Evolutionary conservation across 1,139 yeast species (phyloP).

Genomic region (Geotrichum macrosporum): DNA sequence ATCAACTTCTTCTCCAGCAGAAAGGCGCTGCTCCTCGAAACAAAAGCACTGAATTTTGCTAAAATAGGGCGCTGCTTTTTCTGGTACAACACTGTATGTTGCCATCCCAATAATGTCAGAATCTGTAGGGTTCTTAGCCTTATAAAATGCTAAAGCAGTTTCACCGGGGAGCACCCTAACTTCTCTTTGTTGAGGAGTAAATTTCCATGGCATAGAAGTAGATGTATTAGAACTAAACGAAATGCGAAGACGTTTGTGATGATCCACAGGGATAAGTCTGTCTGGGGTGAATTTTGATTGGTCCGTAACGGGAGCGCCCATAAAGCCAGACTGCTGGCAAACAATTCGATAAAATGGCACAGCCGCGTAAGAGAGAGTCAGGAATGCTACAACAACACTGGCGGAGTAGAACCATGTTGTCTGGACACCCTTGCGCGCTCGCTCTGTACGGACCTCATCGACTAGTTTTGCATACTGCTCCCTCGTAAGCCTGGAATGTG

Average conservation of each 20-base stretch:
- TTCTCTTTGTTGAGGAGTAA: slow-evolving; percentile 90
- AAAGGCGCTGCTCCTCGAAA: slow-evolving; percentile 89
- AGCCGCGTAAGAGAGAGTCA: slow-evolving; percentile 82
- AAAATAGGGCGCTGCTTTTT: slow-evolving; percentile 92
- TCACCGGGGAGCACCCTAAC: slow-evolving; percentile 96
- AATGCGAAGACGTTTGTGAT: slow-evolving; percentile 73
- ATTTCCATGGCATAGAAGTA: slow-evolving; percentile 90
- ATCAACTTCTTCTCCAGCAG: slow-evolving; percentile 97
- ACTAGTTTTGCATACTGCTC: slow-evolving; percentile 28
- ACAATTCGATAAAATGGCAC: slow-evolving; percentile 90
- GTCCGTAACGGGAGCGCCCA: slow-evolving; percentile 93
- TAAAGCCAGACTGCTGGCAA: slow-evolving; percentile 95
- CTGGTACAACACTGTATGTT: slow-evolving; percentile 93
- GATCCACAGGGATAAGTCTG: slow-evolving; percentile 80
- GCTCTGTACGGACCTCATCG: slow-evolving; percentile 35
- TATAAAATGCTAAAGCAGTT: slow-evolving; percentile 93
- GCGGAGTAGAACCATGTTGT: slow-evolving; percentile 70
- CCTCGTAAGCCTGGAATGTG: slow-evolving; percentile 12
- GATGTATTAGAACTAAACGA: slow-evolving; percentile 91
- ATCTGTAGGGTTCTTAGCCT: slow-evolving; percentile 79
- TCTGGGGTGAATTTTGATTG: slow-evolving; percentile 75
- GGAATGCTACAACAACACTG: slow-evolving; percentile 64
- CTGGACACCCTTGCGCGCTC: slow-evolving; percentile 36
- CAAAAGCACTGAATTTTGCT: slow-evolving; percentile 97
- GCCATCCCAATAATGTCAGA: slow-evolving; percentile 98